Base-by-base conservation (phyloP, 441 rosid genomes). In the Brassica balearica region DNA sequence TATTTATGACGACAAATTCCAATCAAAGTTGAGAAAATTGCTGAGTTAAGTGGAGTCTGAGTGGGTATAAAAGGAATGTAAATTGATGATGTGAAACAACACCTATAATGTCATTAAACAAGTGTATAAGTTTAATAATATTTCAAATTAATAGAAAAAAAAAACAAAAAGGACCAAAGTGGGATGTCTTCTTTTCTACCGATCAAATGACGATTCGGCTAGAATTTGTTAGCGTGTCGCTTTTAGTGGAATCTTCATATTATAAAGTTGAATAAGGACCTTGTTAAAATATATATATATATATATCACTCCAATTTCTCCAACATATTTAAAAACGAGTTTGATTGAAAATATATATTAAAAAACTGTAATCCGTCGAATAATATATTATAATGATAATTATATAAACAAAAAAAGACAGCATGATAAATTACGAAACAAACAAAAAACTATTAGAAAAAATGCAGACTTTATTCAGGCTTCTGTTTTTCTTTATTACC, bases 71-170 rank as follows among this genome's bases (percentile, higher is more conserved):
- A 27, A 72, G 19, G 23, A 12, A 32, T 65, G 17, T 51, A 53
- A 23, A 53, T 6, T 60, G 17, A 34, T 73, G 77, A 73, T 73
- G 77, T 34, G 65, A 73, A 34, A 73, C 15, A 74, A 32, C 71
- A 74, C 65, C 65, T 32, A 65, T 20, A 74, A 53, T 65, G 77
- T 65, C 38, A 74, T 2, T 65, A 74, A 53, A 74, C 63, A 34
- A 64, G 46, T 73, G 63, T 7, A 64, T 55, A 23, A 74, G 11
- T 14, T 41, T 65, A 11, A 4, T 22, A 19, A 38, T 14, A 4
- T 2, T 64, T 7, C 11, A 69, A 53, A 2, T 56, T 19, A 17
- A 1, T 56, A 4, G 6, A 12, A 58, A 14, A 12, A 58, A 22
- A 12, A 46, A 22, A n/a, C 5, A 22, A 60, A 17, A 60, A 2